phyloP scores from a whole-genome alignment of 2,329 filamentous ascomycete genomes.

The Cladosporium sp. region DNA sequence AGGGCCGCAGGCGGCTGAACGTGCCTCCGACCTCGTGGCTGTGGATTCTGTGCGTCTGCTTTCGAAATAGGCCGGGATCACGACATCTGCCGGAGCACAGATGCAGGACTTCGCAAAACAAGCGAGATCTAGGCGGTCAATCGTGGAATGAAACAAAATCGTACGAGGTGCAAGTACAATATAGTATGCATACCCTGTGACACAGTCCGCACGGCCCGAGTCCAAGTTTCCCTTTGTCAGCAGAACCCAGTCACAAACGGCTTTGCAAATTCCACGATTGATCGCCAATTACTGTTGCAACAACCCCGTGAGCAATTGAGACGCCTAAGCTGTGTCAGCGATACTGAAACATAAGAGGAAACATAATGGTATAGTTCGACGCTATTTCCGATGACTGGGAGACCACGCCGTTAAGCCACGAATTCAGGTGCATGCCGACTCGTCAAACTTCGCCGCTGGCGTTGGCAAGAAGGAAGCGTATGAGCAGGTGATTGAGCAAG shows the following conservation, averaged over 20 bases:
- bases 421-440: constrained; percentile 71
- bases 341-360: neutral
- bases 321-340: neutral
- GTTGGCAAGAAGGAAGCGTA: constrained; percentile 73
- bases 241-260: neutral
- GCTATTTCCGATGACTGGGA: too few relatives aligned
- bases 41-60: neutral
- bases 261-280: neutral
- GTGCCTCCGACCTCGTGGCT: constrained; percentile 4
- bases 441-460: constrained; percentile 68
- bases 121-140: neutral
- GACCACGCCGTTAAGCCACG: neutral
- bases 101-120: neutral
- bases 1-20: constrained; percentile 3
- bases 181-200: neutral
- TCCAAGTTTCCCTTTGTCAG: constrained; percentile 1
- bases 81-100: neutral
- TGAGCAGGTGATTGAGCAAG: constrained; percentile 70
- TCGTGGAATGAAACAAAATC: neutral
- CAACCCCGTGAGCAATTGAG: neutral
- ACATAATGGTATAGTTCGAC: neutral
- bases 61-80: neutral
- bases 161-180: neutral
- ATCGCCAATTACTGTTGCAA: neutral
- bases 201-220: neutral